Evolutionary conservation across 352 stramenopile genomes (phyloP), one percentile per base, ranked within the genome.

Genomic region (Pythium brassicae): DNA sequence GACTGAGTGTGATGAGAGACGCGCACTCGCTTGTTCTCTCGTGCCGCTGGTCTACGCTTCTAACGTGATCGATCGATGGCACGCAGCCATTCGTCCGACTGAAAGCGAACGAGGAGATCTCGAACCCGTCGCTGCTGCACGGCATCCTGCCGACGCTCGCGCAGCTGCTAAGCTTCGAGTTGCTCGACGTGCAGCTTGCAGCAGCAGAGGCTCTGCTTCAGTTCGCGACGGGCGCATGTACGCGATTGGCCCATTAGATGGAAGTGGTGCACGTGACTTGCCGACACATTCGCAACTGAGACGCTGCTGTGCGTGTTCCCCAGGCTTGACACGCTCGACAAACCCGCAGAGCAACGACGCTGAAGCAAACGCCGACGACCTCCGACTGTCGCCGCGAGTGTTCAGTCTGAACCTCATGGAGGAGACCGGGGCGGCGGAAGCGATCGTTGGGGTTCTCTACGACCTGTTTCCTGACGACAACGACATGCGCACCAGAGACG

Each of bases 81-180:
- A n/a, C n/a, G 12, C 57, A 92, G 84, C 76, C 82, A 1, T 91
- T 91, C 50, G 46, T 89, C 15, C 74, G 84, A 1, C 69, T 76
- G 35, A 91, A 89, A 48, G 70, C 79, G 0, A 94, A 94, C 53
- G 84, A 94, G 60, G 82, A 94, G 55, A 76, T 91, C 48, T 76
- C 69, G 37, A 80, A 86, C 35, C 69, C 82, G 11, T 61, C 53
- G 34, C 53, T 91, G 25, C 53, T 92, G 22, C 67, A 77, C 17
- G 57, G 35, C 4, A 55, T 90, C 15, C 48, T 90, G 0, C 69
- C 66, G 8, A 83, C 73, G 7, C 69, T 94, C 6, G 78, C 66
- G 1, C 65, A 86, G 20, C 57, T 94, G 19, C 61, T 94, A 50
- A 74, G 67, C 2, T 86, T 86, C 32, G 61, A 81, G 2, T 42